A percentile compares a stretch with the other conserved stretches of the same genome.
Evolutionary conservation across 75 land plant genomes (phyloP).

Genomic region (Chamaecyparis obtusa): DNA sequence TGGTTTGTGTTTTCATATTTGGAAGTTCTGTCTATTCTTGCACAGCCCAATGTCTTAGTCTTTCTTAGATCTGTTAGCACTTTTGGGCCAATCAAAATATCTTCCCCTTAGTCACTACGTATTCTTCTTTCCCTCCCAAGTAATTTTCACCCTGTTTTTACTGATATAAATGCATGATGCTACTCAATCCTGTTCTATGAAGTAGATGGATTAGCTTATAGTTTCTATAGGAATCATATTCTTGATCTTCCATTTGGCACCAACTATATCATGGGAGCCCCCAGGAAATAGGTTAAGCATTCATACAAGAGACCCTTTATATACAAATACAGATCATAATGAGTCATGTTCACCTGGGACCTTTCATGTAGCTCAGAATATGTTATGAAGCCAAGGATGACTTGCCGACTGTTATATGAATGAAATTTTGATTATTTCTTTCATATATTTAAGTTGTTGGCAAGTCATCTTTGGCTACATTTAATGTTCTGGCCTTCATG

Average conservation of each 20-base stretch:
- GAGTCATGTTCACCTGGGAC: not conserved
- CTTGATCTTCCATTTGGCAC: too few species aligned
- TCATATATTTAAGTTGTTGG: constrained; percentile 4
- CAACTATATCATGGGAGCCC: too few species aligned
- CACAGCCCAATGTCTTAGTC: not conserved
- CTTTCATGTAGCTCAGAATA: constrained; percentile 5
- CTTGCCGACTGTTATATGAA: constrained; percentile 6
- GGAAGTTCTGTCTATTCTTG: not conserved
- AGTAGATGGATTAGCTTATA: not conserved
- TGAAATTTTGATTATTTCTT: not conserved
- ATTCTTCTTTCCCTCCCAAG: not conserved
- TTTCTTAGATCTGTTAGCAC: not conserved
- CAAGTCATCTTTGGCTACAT: constrained; percentile 9
- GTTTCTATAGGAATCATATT: not conserved
- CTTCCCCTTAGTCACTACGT: not conserved
- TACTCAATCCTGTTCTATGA: not conserved
- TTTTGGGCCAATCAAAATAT: too few species aligned
- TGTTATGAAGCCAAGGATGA: constrained; percentile 13
- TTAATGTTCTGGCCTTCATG: constrained; percentile 3
- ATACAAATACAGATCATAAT: not conserved
- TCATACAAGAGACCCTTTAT: not conserved
- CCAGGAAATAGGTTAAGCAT: not conserved
- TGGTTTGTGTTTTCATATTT: too few species aligned
- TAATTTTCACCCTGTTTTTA: not conserved
- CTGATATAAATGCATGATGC: not conserved